Evolutionary conservation across 805 yeast genomes (phyloP).

Genomic region (Isabelozyma gotoi): DNA sequence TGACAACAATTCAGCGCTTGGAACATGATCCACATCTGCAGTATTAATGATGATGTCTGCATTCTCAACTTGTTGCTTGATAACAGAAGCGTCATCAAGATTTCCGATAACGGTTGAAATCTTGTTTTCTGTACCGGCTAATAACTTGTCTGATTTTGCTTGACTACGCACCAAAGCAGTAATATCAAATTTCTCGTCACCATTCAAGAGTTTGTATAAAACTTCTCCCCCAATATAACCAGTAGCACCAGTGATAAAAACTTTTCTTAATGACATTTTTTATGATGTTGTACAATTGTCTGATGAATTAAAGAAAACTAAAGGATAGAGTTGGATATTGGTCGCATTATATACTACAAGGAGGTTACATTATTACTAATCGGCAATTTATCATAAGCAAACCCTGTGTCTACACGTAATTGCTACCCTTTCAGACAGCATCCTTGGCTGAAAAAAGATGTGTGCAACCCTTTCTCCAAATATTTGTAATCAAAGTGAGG

Average conservation of each 20-base stretch:
- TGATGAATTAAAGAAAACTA: too few relatives aligned
- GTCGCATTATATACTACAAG: not conserved
- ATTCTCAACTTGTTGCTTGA: slow-evolving; percentile 13
- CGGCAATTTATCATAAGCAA: not conserved
- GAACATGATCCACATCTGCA: slow-evolving; percentile 28
- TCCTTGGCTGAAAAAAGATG: not conserved
- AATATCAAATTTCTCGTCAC: slow-evolving; percentile 12
- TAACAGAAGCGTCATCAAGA: slow-evolving; percentile 14
- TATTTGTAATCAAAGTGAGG: not conserved
- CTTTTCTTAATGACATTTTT: slow-evolving; percentile 12
- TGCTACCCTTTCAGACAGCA: not conserved
- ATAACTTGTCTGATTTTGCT: slow-evolving; percentile 14
- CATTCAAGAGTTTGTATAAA: slow-evolving; percentile 18
- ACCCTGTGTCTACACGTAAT: too few relatives aligned
- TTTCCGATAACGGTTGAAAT: slow-evolving; percentile 22
- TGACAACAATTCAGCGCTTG: slow-evolving; percentile 17
- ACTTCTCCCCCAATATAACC: slow-evolving; percentile 33
- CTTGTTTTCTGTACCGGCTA: slow-evolving; percentile 8
- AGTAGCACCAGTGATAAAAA: slow-evolving; percentile 31
- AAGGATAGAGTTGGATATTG: not conserved
- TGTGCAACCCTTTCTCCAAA: not conserved
- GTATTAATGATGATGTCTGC: slow-evolving; percentile 32
- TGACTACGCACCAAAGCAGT: slow-evolving; percentile 21
- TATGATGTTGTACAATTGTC: too few relatives aligned
- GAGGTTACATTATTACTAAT: not conserved